phyloP scores from a whole-genome alignment of 208 protist species.

The Plasmodiophora brassicae region DNA sequence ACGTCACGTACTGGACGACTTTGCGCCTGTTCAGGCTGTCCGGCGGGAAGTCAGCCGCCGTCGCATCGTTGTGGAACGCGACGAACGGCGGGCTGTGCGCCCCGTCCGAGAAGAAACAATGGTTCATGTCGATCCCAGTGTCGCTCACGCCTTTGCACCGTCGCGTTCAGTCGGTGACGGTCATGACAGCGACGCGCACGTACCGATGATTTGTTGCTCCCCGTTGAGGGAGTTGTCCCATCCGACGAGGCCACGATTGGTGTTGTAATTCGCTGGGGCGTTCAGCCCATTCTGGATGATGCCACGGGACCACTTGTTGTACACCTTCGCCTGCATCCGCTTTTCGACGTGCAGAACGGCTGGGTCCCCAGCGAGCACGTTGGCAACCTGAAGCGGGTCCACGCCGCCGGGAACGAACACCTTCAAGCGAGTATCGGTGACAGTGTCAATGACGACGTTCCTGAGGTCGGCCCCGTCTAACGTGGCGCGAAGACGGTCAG shows the following conservation, averaged over 20 bases:
- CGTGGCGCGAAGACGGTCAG: neutral
- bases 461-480: neutral
- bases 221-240: neutral
- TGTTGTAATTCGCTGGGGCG: neutral
- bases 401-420: neutral
- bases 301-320: neutral
- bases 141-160: neutral
- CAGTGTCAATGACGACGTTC: neutral
- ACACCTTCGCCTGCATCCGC: neutral
- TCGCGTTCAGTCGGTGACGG: neutral
- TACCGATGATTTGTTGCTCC: neutral
- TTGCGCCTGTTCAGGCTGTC: neutral
- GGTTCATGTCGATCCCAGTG: neutral
- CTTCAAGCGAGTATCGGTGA: neutral
- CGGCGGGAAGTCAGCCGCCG: neutral
- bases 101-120: slow-evolving; percentile 27
- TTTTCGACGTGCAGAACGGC: neutral
- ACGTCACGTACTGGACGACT: neutral
- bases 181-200: neutral
- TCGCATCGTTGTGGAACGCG: neutral
- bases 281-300: neutral
- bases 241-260: neutral
- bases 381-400: too few species aligned
- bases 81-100: neutral
- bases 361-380: neutral